These are phyloP conservation scores for Pseudogymnoascus sp. DNA, from an alignment of 2,329 filamentous ascomycete species.

Conservation along the genomic window DNA sequence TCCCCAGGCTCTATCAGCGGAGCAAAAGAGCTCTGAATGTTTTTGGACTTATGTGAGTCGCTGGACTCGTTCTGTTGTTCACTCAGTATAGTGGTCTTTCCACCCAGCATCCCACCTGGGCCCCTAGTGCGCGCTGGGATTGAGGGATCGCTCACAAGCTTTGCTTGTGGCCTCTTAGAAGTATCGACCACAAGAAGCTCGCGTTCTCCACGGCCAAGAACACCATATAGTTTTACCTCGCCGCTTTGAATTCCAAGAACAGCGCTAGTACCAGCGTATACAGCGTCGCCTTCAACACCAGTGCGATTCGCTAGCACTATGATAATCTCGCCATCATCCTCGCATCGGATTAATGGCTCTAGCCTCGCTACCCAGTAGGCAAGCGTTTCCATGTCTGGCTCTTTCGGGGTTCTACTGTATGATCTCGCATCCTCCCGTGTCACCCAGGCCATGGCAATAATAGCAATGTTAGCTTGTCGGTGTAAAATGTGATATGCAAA, in stretches of 20 bases:
- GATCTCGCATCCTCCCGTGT: conserved; percentile 44
- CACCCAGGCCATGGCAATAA: conserved; percentile 72
- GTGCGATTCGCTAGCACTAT: conserved; percentile 64
- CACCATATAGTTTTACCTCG: conserved; percentile 58
- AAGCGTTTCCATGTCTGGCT: conserved; percentile 65
- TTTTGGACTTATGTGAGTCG: background rate
- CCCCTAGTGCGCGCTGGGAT: background rate
- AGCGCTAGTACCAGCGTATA: conserved; percentile 67
- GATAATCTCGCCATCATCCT: conserved; percentile 50
- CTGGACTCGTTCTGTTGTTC: background rate
- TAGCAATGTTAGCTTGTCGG: conserved; percentile 50
- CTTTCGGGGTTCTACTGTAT: conserved; percentile 41
- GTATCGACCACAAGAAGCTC: conserved; percentile 61
- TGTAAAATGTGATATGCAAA: conserved; percentile 46
- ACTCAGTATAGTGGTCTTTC: background rate
- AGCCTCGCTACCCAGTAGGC: conserved; percentile 68
- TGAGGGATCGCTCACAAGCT: conserved; percentile 16
- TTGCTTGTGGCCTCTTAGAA: conserved; percentile 15
- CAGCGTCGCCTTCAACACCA: conserved; percentile 55
- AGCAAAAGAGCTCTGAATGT: background rate
- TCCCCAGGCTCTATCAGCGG: background rate
- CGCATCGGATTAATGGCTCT: conserved; percentile 51
- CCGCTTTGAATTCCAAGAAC: conserved; percentile 59
- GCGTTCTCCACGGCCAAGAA: conserved; percentile 63
- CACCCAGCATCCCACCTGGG: too few relatives aligned